Conservation (phyloP, 768 basidiomycete species). For the Mrakia hoshinonis region DNA sequence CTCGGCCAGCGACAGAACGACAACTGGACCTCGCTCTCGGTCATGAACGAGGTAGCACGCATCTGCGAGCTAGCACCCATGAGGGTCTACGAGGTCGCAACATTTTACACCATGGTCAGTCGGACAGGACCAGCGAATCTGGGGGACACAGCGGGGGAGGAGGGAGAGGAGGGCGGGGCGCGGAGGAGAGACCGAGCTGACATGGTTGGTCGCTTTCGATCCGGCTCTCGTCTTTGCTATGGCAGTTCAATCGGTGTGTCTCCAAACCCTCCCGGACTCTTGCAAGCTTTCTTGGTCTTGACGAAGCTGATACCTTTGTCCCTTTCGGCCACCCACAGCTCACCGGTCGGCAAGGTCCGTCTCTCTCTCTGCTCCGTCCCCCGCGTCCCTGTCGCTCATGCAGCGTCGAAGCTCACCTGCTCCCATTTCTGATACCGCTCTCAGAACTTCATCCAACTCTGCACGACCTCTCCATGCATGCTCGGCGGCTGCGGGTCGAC, state of each 20-base stretch:
- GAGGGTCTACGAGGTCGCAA: slow-evolving; percentile 98
- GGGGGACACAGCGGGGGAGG: background rate
- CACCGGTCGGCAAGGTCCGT: slow-evolving; percentile 19
- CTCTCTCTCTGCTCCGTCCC: background rate
- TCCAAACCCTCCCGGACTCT: background rate
- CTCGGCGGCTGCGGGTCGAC: slow-evolving; percentile 67
- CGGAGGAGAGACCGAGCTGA: background rate
- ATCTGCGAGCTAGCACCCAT: slow-evolving; percentile 89
- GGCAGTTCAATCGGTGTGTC: slow-evolving; percentile 21
- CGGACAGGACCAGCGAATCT: too few relatives aligned
- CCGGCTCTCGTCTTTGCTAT: background rate
- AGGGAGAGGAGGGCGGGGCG: background rate
- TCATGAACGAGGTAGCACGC: slow-evolving; percentile 97
- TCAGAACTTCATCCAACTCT: slow-evolving; percentile 87
- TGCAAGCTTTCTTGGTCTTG: background rate
- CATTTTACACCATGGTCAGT: slow-evolving; percentile 99
- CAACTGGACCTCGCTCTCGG: slow-evolving; percentile 94
- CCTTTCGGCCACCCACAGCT: background rate
- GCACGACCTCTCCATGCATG: slow-evolving; percentile 99
- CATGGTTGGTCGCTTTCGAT: background rate
- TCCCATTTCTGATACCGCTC: background rate
- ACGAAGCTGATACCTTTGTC: background rate
- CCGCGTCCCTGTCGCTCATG: background rate
- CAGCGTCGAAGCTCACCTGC: too few relatives aligned
- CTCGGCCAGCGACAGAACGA: slow-evolving; percentile 96